These are phyloP conservation scores for Xylariaceae sp. DNA, from an alignment of 2,329 filamentous ascomycete genomes.

Conservation along the genomic window DNA sequence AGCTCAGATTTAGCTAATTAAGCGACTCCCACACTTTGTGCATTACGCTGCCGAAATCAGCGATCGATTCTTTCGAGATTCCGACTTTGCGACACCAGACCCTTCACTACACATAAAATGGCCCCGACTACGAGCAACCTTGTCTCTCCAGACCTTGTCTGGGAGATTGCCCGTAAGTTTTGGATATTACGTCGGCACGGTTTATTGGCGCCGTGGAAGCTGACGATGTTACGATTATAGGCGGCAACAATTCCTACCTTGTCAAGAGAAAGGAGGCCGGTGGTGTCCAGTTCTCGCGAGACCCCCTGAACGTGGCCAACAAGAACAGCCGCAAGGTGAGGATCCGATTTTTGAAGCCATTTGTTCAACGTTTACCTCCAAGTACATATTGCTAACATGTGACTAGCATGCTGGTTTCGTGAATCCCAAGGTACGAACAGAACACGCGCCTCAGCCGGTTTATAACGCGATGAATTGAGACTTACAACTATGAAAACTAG, in stretches of 20 bases:
- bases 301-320: conserved; percentile 93
- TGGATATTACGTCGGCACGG: background rate
- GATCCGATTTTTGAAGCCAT: background rate
- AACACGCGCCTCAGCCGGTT: conserved; percentile 6
- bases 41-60: conserved; percentile 29
- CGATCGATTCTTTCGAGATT: conserved; percentile 13
- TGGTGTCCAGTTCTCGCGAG: conserved; percentile 87
- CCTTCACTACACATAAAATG: conserved; percentile 55
- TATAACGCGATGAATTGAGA: conserved; percentile 5
- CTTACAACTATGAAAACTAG: conserved; percentile 50
- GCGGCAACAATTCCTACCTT: conserved; percentile 85
- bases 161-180: conserved; percentile 90
- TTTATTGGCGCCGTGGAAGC: conserved; percentile 9
- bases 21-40: conserved; percentile 37
- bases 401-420: conserved; percentile 84
- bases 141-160: conserved; percentile 89
- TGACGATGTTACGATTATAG: conserved; percentile 49
- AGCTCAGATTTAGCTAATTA: conserved; percentile 35
- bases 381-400: conserved; percentile 39
- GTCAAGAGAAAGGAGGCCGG: conserved; percentile 83
- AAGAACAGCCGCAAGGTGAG: conserved; percentile 84
- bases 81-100: conserved; percentile 8
- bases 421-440: conserved; percentile 78
- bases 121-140: conserved; percentile 60
- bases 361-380: background rate